Evolutionary conservation across 2,329 filamentous ascomycete species (phyloP).

Genomic region (Pseudocercospora vitis): DNA sequence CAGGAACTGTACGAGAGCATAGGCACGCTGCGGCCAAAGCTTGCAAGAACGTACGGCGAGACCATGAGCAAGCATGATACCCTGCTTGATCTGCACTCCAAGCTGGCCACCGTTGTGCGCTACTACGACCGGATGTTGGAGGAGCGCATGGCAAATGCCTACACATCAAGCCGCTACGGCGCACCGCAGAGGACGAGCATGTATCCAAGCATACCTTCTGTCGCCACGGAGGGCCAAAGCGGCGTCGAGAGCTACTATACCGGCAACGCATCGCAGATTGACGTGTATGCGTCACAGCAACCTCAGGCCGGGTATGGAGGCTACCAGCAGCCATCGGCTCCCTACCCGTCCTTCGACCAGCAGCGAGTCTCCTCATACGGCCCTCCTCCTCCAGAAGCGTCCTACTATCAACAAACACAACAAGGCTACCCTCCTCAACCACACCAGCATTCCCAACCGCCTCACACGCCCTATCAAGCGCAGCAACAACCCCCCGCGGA

Average conservation of each 20-base stretch:
- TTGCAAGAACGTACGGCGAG: conserved; percentile 93
- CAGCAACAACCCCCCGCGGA: conserved; percentile 20
- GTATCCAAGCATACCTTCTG: conserved; percentile 69
- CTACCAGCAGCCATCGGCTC: conserved; percentile 39
- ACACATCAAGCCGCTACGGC: conserved; percentile 67
- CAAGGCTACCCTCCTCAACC: conserved; percentile 40
- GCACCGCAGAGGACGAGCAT: conserved; percentile 52
- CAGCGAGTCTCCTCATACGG: conserved; percentile 25
- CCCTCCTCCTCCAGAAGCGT: conserved; percentile 33
- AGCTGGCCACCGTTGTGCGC: conserved; percentile 90
- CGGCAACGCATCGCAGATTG: conserved; percentile 56
- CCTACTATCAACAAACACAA: conserved; percentile 35
- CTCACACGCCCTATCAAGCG: conserved; percentile 35
- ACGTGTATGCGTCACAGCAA: conserved; percentile 45
- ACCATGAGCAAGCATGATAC: conserved; percentile 99
- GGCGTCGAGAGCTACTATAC: conserved; percentile 81
- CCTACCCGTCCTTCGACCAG: conserved; percentile 39
- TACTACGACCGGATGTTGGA: conserved; percentile 99
- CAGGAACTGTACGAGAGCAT: conserved; percentile 98
- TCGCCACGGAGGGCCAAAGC: conserved; percentile 47
- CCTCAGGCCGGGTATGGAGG: conserved; percentile 54
- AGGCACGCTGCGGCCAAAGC: conserved; percentile 84
- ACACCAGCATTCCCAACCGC: conserved; percentile 26
- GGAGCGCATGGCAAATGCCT: conserved; percentile 88
- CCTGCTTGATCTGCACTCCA: conserved; percentile 88